Evolutionary conservation across 768 basidiomycete genomes (phyloP).

Genomic region (Boletus rubescentipes): DNA sequence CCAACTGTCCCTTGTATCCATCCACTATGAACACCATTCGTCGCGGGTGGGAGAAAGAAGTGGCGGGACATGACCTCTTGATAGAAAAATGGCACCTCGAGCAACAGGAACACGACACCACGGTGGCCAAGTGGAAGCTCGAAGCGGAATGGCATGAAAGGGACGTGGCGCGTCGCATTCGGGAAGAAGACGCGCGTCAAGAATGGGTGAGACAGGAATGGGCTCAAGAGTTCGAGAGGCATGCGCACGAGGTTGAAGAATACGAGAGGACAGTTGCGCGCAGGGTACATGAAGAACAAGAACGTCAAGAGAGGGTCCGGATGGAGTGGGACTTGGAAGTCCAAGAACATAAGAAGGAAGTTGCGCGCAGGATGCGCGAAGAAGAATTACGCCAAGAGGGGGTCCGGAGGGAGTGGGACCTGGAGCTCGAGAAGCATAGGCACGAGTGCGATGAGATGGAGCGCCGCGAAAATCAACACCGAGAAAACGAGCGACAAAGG

Average conservation of each 20-base stretch:
- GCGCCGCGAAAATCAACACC: constrained; percentile 7
- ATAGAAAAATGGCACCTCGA: constrained; percentile 10
- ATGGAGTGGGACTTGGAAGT: constrained; percentile 2
- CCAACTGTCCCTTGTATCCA: constrained; percentile 9
- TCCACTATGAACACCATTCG: constrained; percentile 6
- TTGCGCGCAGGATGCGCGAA: neutral
- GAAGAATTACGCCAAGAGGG: constrained; percentile 6
- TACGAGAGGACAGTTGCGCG: neutral
- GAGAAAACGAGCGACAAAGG: constrained; percentile 5
- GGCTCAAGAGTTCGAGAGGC: constrained; percentile 4
- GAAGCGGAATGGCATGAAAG: constrained; percentile 12
- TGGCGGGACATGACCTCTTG: neutral
- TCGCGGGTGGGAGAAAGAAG: constrained; percentile 10
- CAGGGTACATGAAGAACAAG: constrained; percentile 4
- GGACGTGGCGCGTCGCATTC: constrained; percentile 5
- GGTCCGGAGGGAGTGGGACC: constrained; percentile 4
- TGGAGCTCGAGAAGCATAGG: constrained; percentile 1
- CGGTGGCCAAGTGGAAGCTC: constrained; percentile 5
- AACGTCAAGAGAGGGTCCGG: neutral
- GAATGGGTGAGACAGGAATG: constrained; percentile 3
- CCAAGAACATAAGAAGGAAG: constrained; percentile 1
- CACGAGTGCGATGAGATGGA: constrained; percentile 11
- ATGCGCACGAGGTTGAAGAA: neutral
- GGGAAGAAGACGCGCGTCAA: constrained; percentile 8
- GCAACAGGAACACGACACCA: neutral